Conservation (phyloP, 2,329 filamentous ascomycete species). For the Epichloe festucae region DNA sequence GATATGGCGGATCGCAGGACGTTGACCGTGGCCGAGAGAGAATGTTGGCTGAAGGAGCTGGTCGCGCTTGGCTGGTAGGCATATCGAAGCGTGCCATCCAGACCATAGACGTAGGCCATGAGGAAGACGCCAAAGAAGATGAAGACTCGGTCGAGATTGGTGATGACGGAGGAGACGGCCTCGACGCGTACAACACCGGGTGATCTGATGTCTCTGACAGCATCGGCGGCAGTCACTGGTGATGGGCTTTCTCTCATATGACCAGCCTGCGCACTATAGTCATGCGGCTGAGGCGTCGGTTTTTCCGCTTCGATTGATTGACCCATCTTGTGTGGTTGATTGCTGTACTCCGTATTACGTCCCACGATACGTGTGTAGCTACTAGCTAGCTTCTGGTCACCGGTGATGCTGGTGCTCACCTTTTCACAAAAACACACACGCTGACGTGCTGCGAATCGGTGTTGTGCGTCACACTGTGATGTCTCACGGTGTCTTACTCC, state of each 20-base stretch:
- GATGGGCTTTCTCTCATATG: neutral
- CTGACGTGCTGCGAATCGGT: too few species aligned
- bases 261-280: neutral
- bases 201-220: conserved; percentile 22
- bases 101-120: conserved; percentile 49
- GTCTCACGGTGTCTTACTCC: too few species aligned
- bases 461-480: too few species aligned
- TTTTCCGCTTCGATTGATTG: neutral
- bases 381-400: too few species aligned
- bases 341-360: too few species aligned
- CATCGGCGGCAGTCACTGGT: conserved; percentile 11
- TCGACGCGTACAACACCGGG: conserved; percentile 48
- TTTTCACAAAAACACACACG: too few species aligned
- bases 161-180: conserved; percentile 39
- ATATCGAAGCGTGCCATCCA: conserved; percentile 44
- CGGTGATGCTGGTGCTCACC: too few species aligned
- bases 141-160: conserved; percentile 35
- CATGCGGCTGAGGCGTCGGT: conserved; percentile 1
- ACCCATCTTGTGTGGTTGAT: neutral
- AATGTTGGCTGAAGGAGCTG: conserved; percentile 35
- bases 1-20: conserved; percentile 46
- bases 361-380: too few species aligned
- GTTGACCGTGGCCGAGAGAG: conserved; percentile 43
- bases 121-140: conserved; percentile 51
- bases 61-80: conserved; percentile 44